These are phyloP conservation scores for Cynanchum wilfordii DNA, from an alignment of 257 asterid genomes.

Conservation along the genomic window DNA sequence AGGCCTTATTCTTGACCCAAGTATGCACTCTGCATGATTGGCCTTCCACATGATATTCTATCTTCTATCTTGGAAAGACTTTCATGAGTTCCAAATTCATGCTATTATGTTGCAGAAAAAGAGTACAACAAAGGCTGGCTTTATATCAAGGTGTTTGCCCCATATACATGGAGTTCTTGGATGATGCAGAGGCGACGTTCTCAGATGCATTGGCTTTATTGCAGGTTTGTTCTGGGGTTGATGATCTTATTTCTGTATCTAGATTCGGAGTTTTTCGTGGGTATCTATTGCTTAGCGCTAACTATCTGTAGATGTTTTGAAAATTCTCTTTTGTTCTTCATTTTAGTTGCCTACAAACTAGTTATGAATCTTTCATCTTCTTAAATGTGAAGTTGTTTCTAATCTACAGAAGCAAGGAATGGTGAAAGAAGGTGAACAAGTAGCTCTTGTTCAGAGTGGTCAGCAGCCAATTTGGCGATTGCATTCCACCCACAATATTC, in stretches of 20 bases:
- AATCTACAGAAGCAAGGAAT: conserved; percentile 63
- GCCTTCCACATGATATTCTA: not conserved
- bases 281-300: not conserved
- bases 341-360: not conserved
- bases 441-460: conserved; percentile 96
- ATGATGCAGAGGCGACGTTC: conserved; percentile 82
- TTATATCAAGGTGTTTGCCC: conserved; percentile 95
- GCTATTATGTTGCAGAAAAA: conserved; percentile 54
- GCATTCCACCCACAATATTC: conserved; percentile 89
- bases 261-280: not conserved
- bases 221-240: conserved; percentile 38
- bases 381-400: not conserved
- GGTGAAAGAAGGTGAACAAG: conserved; percentile 90
- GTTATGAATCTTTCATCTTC: not conserved
- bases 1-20: not conserved
- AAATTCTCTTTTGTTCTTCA: not conserved
- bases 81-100: conserved; percentile 7
- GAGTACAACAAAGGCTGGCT: conserved; percentile 88
- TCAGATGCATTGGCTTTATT: conserved; percentile 56
- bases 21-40: not conserved
- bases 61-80: not conserved
- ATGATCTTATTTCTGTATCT: not conserved
- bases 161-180: conserved; percentile 73
- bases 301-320: not conserved
- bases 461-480: conserved; percentile 70